These are phyloP conservation scores for Trichoderma simmonsii DNA, from an alignment of 2,329 filamentous ascomycete species.

Conservation along the genomic window DNA sequence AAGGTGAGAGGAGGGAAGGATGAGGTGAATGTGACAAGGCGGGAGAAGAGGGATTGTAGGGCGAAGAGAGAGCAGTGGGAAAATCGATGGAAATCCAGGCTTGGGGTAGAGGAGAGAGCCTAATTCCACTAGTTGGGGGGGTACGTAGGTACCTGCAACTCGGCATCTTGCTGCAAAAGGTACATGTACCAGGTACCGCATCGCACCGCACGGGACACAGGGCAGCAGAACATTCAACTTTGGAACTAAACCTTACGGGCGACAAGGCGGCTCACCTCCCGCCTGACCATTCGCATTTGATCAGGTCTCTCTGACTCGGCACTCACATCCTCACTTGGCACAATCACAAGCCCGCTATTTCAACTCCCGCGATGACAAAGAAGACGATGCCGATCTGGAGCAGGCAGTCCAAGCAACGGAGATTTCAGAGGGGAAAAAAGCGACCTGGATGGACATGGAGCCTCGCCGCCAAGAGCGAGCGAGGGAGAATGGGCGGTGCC, in stretches of 20 bases:
- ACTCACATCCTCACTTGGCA: neutral
- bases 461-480: neutral
- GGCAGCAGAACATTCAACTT: neutral
- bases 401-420: neutral
- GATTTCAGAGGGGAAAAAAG: neutral
- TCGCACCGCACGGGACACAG: neutral
- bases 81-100: constrained; percentile 1
- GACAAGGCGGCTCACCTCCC: neutral
- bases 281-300: neutral
- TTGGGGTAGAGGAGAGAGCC: constrained; percentile 11
- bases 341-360: neutral
- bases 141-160: neutral
- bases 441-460: neutral
- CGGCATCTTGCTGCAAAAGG: neutral
- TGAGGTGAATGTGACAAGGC: constrained; percentile 5
- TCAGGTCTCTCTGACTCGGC: neutral
- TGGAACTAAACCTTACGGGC: neutral
- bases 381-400: neutral
- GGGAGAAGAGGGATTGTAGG: constrained; percentile 10
- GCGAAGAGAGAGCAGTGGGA: constrained; percentile 14
- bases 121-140: constrained; percentile 14
- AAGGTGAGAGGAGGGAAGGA: neutral
- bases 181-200: neutral
- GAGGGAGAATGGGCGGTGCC: neutral
- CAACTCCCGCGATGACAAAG: neutral